These are phyloP conservation scores for Fagopyrum tataricum DNA, from an alignment of 148 eudicot species.

Conservation along the genomic window DNA sequence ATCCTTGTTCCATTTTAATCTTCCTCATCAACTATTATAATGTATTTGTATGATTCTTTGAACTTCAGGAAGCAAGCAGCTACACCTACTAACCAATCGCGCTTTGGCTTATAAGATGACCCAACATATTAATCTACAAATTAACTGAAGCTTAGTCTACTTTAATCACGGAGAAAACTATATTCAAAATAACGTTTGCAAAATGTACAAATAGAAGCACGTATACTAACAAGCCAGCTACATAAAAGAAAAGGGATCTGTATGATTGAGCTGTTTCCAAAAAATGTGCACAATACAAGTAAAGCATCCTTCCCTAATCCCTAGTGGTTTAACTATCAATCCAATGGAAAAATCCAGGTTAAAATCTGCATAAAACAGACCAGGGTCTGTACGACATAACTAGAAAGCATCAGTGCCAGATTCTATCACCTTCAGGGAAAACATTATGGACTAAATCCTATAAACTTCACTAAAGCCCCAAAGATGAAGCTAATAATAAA, in stretches of 20 bases:
- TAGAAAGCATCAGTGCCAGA: constrained; percentile 1
- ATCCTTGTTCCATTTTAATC: not conserved
- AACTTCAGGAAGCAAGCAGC: constrained; percentile 5
- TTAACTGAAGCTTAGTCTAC: not conserved
- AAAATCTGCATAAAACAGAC: not conserved
- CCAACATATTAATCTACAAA: not conserved
- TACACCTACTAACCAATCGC: not conserved
- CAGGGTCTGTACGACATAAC: not conserved
- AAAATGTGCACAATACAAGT: not conserved
- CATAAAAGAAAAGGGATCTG: not conserved
- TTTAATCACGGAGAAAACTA: not conserved
- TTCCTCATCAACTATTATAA: not conserved
- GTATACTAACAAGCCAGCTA: not conserved
- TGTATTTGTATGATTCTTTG: not conserved
- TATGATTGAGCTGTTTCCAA: not conserved
- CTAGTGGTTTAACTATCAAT: not conserved
- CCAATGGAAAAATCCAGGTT: not conserved
- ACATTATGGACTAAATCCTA: not conserved
- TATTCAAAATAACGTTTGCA: not conserved
- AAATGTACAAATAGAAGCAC: not conserved
- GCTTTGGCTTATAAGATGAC: not conserved
- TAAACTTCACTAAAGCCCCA: not conserved
- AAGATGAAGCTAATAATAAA: not conserved
- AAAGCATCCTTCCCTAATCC: not conserved
- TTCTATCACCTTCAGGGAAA: not conserved